Base-by-base conservation (phyloP, 441 rosid genomes). In the Viola pubescens region DNA sequence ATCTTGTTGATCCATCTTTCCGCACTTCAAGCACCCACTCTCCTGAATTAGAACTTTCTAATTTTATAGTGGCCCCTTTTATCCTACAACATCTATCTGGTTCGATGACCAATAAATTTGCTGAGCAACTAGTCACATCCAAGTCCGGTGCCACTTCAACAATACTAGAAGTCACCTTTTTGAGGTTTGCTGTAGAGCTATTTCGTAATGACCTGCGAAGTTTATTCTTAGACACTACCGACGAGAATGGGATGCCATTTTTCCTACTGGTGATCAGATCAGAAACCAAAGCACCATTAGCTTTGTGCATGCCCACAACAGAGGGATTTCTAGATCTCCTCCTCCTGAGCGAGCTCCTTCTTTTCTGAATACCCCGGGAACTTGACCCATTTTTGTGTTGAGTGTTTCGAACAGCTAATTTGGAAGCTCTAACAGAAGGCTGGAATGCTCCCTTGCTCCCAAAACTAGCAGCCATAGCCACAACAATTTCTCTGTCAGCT, bases 71-170 rank as follows among this genome's bases (percentile, higher is more conserved):
- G 43, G 77, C 86, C 54, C 86, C 89, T 75, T 74, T 81, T 65
- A 83, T 87, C 81, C 95, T 81, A 61, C 69, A 77, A 70, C 97
- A 84, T 69, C 79, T 86, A 58, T 88, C 97, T 12, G 83, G 51
- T 57, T 76, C 81, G 10, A 70, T 65, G 53, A 81, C 67, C 65
- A 94, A 78, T 43, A 91, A 7, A 70, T 80, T 85, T 2, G 80
- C 91, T 68, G 79, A 74, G 79, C 99, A 94, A 61, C 69, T 61
- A 7, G 70, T 56, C 14, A 72, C 52, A 63, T 75, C 83, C 38
- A 59, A 52, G 52, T 74, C 79, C 62, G 34, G 80, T 56, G 66
- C 64, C 10, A 65, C 58, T 55, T 48, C 64, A 6, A 71, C 71
- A 52, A 12, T 58, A n/a, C 76, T 56, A 59, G 70, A 45, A 45